Evolutionary conservation across 2,329 filamentous ascomycete genomes (phyloP), one percentile per base, ranked within the genome.

Genomic region (Penicillium occitanis): DNA sequence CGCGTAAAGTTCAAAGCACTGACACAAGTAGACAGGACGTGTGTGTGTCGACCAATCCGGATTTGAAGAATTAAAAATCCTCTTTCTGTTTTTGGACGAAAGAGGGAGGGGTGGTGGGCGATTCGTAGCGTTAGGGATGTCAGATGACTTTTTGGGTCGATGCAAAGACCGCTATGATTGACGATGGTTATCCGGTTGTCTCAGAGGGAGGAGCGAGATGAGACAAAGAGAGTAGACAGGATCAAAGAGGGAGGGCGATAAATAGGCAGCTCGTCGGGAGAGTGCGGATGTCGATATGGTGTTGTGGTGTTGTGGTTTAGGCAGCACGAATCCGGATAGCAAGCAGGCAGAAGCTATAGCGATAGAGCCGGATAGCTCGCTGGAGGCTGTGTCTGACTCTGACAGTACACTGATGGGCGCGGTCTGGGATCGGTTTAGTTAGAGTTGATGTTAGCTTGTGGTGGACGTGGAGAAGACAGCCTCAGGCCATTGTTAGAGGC

Each of bases 81-180:
- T 57, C 25, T 64, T 33, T 22, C 28, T 37, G 46, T 28, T 42
- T 42, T 55, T 37, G 51, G 50, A 44, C 3, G 35, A 19, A 25
- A 25, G 61, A 37, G 35, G 50, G 61, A 33, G 35, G 37, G 50
- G 46, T 42, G 50, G 61, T 55, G 46, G 48, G 40, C 50, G 11
- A 42, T 22, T 42, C 61, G 51, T 50, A 64, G 62, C 51, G 51
- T 40, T 62, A 51, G 51, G 51, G 51, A 58, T 64, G 62, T 64
- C 62, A 64, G 62, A 64, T 64, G 62, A 64, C 51, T 58, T 37
- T 44, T 63, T 55, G 30, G 57, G 57, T 50, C 44, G 44, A 58
- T 35, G 51, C 37, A 58, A 17, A 44, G 25, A 17, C 51, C 25
- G 40, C 57, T 58, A 50, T 64, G 13, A 22, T 44, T 28, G 40